These are phyloP conservation scores for Hura crepitans DNA, from an alignment of 441 rosid species.

Conservation along the genomic window DNA sequence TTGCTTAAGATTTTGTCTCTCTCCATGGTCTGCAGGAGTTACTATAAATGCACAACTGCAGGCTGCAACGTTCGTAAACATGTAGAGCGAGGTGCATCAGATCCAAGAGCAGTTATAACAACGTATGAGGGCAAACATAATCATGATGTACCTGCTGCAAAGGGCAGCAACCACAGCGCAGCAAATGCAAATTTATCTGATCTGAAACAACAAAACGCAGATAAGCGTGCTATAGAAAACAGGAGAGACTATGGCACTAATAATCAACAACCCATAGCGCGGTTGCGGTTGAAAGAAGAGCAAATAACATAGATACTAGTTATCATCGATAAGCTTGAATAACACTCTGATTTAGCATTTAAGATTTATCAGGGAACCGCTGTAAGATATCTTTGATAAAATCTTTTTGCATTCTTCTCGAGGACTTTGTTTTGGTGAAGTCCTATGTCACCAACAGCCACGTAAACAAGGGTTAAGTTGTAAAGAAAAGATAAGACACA, in stretches of 20 bases:
- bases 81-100: conserved; percentile 72
- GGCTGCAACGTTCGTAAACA: conserved; percentile 92
- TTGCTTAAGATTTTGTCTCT: conserved; percentile 4
- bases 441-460: conserved; percentile 16
- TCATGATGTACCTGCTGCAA: conserved; percentile 72
- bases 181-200: conserved; percentile 41
- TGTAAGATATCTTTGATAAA: conserved; percentile 14
- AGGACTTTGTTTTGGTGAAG: conserved; percentile 29
- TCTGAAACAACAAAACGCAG: conserved; percentile 33
- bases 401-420: conserved; percentile 16
- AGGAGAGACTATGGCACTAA: conserved; percentile 30
- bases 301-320: conserved; percentile 38
- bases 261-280: conserved; percentile 49
- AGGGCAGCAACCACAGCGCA: conserved; percentile 56
- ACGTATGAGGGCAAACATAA: conserved; percentile 85
- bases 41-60: conserved; percentile 77
- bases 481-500: background rate
- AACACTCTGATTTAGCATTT: conserved; percentile 11
- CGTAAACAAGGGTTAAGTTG: conserved; percentile 7
- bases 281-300: conserved; percentile 67
- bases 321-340: conserved; percentile 14
- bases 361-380: conserved; percentile 5
- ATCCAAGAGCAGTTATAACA: conserved; percentile 71
- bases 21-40: conserved; percentile 50
- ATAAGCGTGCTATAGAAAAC: conserved; percentile 29